phyloP scores from a whole-genome alignment of 176 grass and related monocot species.

The Tillandsia leiboldiana region DNA sequence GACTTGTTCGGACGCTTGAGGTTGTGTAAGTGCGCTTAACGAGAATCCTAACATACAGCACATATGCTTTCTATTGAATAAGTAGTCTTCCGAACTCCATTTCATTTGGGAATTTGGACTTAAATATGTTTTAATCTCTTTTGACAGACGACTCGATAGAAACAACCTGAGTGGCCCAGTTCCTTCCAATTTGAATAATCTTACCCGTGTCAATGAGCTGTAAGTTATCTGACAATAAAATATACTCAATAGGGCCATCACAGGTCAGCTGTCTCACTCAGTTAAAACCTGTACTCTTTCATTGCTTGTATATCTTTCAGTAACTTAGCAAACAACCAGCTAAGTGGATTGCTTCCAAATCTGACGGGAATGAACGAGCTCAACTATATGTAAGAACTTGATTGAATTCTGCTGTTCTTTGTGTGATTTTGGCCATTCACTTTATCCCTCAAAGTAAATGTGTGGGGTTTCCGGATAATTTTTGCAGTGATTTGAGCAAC shows the following conservation, averaged over 20 bases:
- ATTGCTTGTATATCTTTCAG: conserved; percentile 29
- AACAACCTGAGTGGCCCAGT: conserved; percentile 56
- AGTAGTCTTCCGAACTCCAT: not conserved
- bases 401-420: conserved; percentile 8
- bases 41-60: conserved; percentile 4
- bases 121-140: conserved; percentile 9
- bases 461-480: conserved; percentile 1
- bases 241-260: not conserved
- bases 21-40: conserved; percentile 56
- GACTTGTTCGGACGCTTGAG: conserved; percentile 50
- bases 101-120: conserved; percentile 7
- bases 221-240: conserved; percentile 34
- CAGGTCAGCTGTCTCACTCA: not conserved
- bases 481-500: conserved; percentile 81
- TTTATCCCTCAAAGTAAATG: not conserved
- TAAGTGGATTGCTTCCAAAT: conserved; percentile 62
- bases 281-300: conserved; percentile 11
- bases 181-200: conserved; percentile 61
- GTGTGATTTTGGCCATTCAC: not conserved
- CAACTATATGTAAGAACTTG: conserved; percentile 65
- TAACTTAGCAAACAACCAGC: conserved; percentile 76
- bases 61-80: not conserved
- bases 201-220: conserved; percentile 58
- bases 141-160: conserved; percentile 59
- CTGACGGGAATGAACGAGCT: conserved; percentile 52